These are phyloP conservation scores for Xerocomellus dryophilus DNA, from an alignment of 768 basidiomycete genomes.

Conservation along the genomic window DNA sequence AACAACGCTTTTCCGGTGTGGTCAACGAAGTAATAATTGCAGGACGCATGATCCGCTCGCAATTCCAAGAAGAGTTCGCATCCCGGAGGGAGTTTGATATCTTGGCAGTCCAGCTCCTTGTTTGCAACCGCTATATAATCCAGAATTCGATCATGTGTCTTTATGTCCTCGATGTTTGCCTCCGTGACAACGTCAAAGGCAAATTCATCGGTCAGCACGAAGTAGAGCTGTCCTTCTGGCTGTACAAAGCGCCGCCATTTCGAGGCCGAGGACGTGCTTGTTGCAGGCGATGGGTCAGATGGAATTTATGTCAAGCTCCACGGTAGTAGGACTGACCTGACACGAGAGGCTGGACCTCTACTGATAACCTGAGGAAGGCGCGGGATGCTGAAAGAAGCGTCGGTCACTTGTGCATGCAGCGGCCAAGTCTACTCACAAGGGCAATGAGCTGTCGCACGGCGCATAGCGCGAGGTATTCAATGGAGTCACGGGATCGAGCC, in stretches of 20 bases:
- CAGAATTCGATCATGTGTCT: slow-evolving; percentile 35
- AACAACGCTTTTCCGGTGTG: slow-evolving; percentile 45
- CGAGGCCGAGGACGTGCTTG: neutral
- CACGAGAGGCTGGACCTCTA: slow-evolving; percentile 8
- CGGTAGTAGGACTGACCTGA: slow-evolving; percentile 1
- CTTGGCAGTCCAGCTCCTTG: slow-evolving; percentile 26
- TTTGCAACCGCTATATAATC: slow-evolving; percentile 39
- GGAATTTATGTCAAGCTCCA: neutral
- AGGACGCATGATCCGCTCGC: slow-evolving; percentile 35
- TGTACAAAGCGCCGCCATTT: slow-evolving; percentile 49
- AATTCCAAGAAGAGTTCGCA: slow-evolving; percentile 55
- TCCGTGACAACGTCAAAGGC: slow-evolving; percentile 52
- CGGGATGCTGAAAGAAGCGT: slow-evolving; percentile 11
- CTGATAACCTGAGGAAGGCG: slow-evolving; percentile 1
- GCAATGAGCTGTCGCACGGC: neutral
- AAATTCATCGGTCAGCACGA: slow-evolving; percentile 20
- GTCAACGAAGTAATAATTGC: slow-evolving; percentile 59
- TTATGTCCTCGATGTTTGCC: slow-evolving; percentile 43
- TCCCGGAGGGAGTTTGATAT: slow-evolving; percentile 34
- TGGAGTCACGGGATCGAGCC: slow-evolving; percentile 18
- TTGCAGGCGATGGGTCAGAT: neutral
- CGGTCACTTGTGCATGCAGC: neutral
- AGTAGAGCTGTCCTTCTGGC: slow-evolving; percentile 63
- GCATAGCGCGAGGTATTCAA: slow-evolving; percentile 14
- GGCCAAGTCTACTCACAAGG: neutral